Conservation (phyloP, 2,329 filamentous ascomycete genomes). For the Hypoxylon sp. region DNA sequence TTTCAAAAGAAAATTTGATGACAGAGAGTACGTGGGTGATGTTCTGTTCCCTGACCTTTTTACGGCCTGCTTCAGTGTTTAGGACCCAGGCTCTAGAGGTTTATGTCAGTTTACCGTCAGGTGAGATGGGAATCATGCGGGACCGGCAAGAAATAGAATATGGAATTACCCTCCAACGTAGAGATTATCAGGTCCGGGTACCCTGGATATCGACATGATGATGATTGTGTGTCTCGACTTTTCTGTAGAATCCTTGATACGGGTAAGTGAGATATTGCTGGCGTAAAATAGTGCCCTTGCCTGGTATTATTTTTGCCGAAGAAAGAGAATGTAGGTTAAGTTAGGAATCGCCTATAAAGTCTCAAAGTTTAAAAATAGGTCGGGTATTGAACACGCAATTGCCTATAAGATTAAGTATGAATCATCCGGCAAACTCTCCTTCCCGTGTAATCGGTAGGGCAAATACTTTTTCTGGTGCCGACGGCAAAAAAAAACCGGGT, state of each 20-base stretch:
- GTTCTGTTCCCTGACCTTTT: slow-evolving; percentile 77
- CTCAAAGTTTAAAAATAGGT: background rate
- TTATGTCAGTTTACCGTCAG: slow-evolving; percentile 35
- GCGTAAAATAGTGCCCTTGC: background rate
- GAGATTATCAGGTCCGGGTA: slow-evolving; percentile 78
- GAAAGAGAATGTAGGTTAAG: background rate
- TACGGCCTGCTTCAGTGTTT: slow-evolving; percentile 69
- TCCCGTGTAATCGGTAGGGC: slow-evolving; percentile 10
- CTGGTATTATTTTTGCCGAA: background rate
- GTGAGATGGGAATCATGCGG: slow-evolving; percentile 9
- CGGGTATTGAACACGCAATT: background rate
- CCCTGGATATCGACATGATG: slow-evolving; percentile 74
- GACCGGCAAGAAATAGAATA: slow-evolving; percentile 13
- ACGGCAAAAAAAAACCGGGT: slow-evolving; percentile 32
- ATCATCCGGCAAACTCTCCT: slow-evolving; percentile 2
- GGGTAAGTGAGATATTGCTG: background rate
- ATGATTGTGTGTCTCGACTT: background rate
- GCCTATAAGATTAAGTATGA: slow-evolving; percentile 4
- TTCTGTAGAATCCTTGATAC: background rate
- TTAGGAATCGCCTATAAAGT: slow-evolving; percentile 1
- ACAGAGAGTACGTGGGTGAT: slow-evolving; percentile 96
- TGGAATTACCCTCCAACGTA: slow-evolving; percentile 82
- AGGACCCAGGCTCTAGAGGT: slow-evolving; percentile 81
- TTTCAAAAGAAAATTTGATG: slow-evolving; percentile 64
- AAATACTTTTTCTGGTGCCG: slow-evolving; percentile 15